Evolutionary conservation across 2,329 filamentous ascomycete genomes (phyloP).

Genomic region (Cercospora sp.): DNA sequence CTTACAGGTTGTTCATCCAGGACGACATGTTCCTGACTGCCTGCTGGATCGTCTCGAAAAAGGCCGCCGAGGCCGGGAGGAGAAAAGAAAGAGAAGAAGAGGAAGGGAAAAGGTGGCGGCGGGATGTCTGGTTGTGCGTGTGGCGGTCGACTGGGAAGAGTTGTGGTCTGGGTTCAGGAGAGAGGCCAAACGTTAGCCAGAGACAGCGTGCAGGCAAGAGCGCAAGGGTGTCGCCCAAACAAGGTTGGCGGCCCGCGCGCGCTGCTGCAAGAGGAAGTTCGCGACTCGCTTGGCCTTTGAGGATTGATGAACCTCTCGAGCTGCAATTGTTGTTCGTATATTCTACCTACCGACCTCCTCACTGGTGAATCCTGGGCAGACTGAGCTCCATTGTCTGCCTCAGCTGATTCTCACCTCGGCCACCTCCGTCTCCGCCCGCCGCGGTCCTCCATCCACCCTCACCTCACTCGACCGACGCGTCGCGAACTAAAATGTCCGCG

Average conservation of each 20-base stretch:
- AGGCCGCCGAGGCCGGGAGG: background rate
- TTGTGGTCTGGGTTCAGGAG: conserved; percentile 5
- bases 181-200: background rate
- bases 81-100: conserved; percentile 2
- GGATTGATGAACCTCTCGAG: background rate
- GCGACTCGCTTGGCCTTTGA: background rate
- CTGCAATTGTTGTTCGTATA: background rate
- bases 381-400: background rate
- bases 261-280: conserved; percentile 6
- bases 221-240: conserved; percentile 2
- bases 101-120: background rate
- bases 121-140: background rate
- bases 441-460: background rate
- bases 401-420: background rate
- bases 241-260: conserved; percentile 2
- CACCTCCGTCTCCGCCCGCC: background rate
- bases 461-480: background rate
- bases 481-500: conserved; percentile 17
- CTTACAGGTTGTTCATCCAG: conserved; percentile 44
- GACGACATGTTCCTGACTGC: conserved; percentile 35
- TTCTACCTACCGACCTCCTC: background rate
- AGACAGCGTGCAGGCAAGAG: background rate
- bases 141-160: background rate
- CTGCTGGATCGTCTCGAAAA: background rate
- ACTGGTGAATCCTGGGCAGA: background rate